phyloP scores from a whole-genome alignment of 1,284 basidiomycete genomes.

The Rhodotorula glutinis region DNA sequence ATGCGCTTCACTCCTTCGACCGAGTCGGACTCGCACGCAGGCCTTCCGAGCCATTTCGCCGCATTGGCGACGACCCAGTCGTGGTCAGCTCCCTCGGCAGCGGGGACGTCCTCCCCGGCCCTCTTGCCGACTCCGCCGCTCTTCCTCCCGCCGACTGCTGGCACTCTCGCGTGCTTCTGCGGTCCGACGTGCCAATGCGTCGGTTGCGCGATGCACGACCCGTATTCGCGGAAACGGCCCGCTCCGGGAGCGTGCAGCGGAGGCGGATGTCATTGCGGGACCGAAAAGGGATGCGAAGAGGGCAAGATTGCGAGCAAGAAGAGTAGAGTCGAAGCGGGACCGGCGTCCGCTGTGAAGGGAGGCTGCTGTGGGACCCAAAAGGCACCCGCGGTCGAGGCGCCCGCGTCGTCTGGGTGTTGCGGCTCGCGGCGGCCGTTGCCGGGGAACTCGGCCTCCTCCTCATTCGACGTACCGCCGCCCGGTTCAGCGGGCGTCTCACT shows the following conservation, averaged over 20 bases:
- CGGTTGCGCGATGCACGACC: conserved; percentile 38
- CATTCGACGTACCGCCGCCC: not conserved
- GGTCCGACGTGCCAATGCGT: conserved; percentile 33
- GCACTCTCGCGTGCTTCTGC: conserved; percentile 37
- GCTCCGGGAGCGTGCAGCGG: not conserved
- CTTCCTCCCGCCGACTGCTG: conserved; percentile 34
- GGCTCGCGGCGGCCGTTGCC: too few species aligned
- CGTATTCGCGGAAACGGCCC: conserved; percentile 17
- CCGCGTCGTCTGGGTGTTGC: too few species aligned
- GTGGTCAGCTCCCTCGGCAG: not conserved
- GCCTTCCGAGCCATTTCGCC: too few species aligned
- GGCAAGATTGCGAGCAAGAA: not conserved
- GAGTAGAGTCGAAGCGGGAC: not conserved
- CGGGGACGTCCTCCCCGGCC: not conserved
- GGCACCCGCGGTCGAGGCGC: too few species aligned
- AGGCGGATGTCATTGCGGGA: conserved; percentile 12
- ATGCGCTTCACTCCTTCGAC: too few species aligned
- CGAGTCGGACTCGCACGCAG: too few species aligned
- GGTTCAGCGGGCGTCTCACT: not conserved
- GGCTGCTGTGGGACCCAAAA: not conserved
- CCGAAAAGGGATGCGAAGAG: conserved; percentile 2
- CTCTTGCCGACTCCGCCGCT: conserved; percentile 1
- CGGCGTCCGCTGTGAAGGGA: not conserved
- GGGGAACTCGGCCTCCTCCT: too few species aligned
- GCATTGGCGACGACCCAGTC: not conserved